Evolutionary conservation across 1,139 yeast genomes (phyloP).

Genomic region (Chernovozyma aurita): DNA sequence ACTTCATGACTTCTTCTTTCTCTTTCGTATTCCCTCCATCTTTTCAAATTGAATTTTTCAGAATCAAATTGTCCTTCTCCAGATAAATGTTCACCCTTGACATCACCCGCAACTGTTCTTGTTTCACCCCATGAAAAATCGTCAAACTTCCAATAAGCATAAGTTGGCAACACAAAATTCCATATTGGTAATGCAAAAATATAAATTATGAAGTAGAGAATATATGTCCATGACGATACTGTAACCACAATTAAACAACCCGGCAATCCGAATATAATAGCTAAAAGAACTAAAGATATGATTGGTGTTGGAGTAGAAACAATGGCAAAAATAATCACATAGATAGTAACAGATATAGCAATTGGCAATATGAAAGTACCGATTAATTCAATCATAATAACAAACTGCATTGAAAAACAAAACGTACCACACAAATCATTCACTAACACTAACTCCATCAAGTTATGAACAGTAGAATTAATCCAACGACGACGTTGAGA

Average conservation of each 20-base stretch:
- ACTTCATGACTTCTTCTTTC: slow-evolving; percentile 41
- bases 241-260: slow-evolving; percentile 85
- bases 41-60: slow-evolving; percentile 78
- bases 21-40: slow-evolving; percentile 92
- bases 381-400: slow-evolving; percentile 77
- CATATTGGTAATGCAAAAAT: slow-evolving; percentile 84
- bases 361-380: slow-evolving; percentile 93
- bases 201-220: slow-evolving; percentile 80
- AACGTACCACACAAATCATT: slow-evolving; percentile 95
- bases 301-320: slow-evolving; percentile 80
- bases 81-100: slow-evolving; percentile 59
- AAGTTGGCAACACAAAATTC: slow-evolving; percentile 87
- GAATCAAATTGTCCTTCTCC: slow-evolving; percentile 86
- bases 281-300: slow-evolving; percentile 74
- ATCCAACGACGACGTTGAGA: slow-evolving; percentile 99
- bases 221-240: slow-evolving; percentile 70
- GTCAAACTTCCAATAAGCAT: slow-evolving; percentile 96
- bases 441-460: slow-evolving; percentile 85
- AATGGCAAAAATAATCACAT: slow-evolving; percentile 74
- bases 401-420: slow-evolving; percentile 96
- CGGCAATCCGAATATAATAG: slow-evolving; percentile 83
- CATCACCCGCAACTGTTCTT: slow-evolving; percentile 75
- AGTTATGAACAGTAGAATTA: slow-evolving; percentile 92
- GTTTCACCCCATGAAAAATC: slow-evolving; percentile 99
- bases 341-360: slow-evolving; percentile 81